phyloP scores from a whole-genome alignment of 2,329 filamentous ascomycete species.

The Penicillium palitans region DNA sequence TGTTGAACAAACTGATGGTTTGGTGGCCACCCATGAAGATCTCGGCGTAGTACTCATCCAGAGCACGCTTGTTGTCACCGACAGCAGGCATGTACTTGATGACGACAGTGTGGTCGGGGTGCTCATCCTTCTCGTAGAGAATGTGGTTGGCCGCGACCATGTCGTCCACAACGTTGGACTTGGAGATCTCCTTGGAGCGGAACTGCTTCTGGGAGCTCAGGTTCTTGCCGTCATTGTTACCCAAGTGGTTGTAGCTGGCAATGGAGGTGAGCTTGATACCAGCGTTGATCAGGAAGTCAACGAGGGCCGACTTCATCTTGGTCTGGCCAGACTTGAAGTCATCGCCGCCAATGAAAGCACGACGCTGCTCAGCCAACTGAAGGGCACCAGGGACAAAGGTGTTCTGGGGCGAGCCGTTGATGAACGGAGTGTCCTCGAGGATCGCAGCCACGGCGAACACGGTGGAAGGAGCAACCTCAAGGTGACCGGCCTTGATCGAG shows the following conservation, averaged over 20 bases:
- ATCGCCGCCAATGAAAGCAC: slow-evolving; percentile 91
- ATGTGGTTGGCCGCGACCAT: slow-evolving; percentile 97
- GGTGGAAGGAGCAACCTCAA: slow-evolving; percentile 91
- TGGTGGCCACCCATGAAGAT: slow-evolving; percentile 99
- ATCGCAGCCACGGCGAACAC: slow-evolving; percentile 95
- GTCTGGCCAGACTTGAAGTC: slow-evolving; percentile 99
- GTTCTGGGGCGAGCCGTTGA: slow-evolving; percentile 99
- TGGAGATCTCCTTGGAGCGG: slow-evolving; percentile 99
- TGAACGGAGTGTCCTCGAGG: slow-evolving; percentile 86
- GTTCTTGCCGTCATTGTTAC: slow-evolving; percentile 99
- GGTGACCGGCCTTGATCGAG: slow-evolving; percentile 81
- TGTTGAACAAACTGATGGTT: slow-evolving; percentile 97
- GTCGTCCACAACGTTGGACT: slow-evolving; percentile 98
- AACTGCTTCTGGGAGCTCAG: slow-evolving; percentile 96
- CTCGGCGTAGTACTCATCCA: slow-evolving; percentile 99
- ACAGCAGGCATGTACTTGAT: slow-evolving; percentile 99
- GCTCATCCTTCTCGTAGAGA: slow-evolving; percentile 87
- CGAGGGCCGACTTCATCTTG: slow-evolving; percentile 99
- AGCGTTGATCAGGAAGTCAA: slow-evolving; percentile 97
- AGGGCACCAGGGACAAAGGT: slow-evolving; percentile 95
- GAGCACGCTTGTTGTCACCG: slow-evolving; percentile 96
- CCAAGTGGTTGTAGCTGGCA: slow-evolving; percentile 98
- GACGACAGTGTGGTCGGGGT: slow-evolving; percentile 96
- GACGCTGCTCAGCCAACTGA: slow-evolving; percentile 80
- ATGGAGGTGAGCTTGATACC: slow-evolving; percentile 99